Evolutionary conservation across 164 flowering plant genomes (phyloP), one percentile per base, ranked within the genome.

Genomic region (Tetracentron sinense): DNA sequence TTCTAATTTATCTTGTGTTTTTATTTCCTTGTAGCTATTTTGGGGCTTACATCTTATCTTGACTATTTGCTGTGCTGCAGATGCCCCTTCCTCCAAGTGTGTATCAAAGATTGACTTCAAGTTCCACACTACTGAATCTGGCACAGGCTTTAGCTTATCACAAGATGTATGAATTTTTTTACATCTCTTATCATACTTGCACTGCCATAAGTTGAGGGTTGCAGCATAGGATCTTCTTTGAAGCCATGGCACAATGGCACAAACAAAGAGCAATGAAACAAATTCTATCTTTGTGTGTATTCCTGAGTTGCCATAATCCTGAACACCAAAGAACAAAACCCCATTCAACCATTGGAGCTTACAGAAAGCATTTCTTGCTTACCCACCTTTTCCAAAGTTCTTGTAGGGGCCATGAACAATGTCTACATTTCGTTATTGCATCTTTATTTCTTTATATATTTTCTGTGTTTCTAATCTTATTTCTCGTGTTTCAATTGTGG

Each of bases 141-240:
- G 92, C 96, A 19, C 96, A 88, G 70, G 97, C 97, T 63, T 77
- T 92, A 54, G 89, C 97, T 38, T 88, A 95, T 73, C 99, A 92
- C 74, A 95, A 84, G 79, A 88, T 56, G 99, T 94, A 82, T 15
- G 82, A 3, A 10, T 21, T 31, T 29, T 59, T 50, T 23, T 23
- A 38, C 35, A 49, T 3, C 10, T 15, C 22, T 56, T 11, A 30
- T 22, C 28, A 30, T 29, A 16, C 23, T 44, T 26, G 2, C 7
- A 15, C 5, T 14, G 7, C 31, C 27, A 14, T 14, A 26, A n/a
- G n/a, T n/a, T n/a, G n/a, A n/a, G n/a, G 5, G 14, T 3, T 38
- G 4, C 44, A 38, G 5, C 14, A 38, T 38, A 1, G 8, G 1
- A 10, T 16, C 44, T 38, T 25, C 16, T 52, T 10, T 25, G 25